Percentiles rank a stretch among this genome's conserved stretches.
Evolutionary conservation across 2,329 filamentous ascomycete genomes (phyloP).

Genomic region (Colletotrichum tropicale): DNA sequence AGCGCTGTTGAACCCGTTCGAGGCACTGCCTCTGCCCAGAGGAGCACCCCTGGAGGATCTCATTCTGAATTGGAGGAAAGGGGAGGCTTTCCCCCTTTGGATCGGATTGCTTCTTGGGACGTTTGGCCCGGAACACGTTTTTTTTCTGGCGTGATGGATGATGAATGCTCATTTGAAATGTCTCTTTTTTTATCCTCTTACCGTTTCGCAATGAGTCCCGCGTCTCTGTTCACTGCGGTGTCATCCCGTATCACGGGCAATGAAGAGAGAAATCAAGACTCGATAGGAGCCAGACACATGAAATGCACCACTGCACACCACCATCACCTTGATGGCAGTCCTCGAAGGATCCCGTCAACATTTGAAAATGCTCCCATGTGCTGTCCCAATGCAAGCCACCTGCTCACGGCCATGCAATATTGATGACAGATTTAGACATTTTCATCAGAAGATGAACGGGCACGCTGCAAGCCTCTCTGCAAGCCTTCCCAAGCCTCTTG

Average conservation of each 20-base stretch:
- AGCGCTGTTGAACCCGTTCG: background rate
- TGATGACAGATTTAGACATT: background rate
- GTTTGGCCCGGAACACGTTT: background rate
- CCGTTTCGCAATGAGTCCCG: background rate
- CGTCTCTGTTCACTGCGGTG: background rate
- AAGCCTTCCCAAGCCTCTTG: slow-evolving; percentile 16
- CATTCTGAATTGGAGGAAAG: background rate
- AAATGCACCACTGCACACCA: background rate
- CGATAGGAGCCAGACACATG: background rate
- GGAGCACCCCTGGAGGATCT: background rate
- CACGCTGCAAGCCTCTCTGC: slow-evolving; percentile 9
- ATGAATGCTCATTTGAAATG: background rate
- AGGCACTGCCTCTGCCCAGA: background rate
- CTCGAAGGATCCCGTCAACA: background rate
- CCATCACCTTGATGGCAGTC: background rate
- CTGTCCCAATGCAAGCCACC: slow-evolving; percentile 5
- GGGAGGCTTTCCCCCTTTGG: background rate
- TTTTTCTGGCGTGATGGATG: background rate
- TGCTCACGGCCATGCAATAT: background rate
- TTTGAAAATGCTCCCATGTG: background rate
- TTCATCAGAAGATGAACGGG: background rate
- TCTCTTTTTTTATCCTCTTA: background rate
- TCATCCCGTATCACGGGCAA: background rate
- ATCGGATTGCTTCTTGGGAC: background rate
- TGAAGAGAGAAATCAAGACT: background rate